These are phyloP conservation scores for Penicillium cosmopolitanum DNA, from an alignment of 495 filamentous ascomycete species.

Conservation along the genomic window DNA sequence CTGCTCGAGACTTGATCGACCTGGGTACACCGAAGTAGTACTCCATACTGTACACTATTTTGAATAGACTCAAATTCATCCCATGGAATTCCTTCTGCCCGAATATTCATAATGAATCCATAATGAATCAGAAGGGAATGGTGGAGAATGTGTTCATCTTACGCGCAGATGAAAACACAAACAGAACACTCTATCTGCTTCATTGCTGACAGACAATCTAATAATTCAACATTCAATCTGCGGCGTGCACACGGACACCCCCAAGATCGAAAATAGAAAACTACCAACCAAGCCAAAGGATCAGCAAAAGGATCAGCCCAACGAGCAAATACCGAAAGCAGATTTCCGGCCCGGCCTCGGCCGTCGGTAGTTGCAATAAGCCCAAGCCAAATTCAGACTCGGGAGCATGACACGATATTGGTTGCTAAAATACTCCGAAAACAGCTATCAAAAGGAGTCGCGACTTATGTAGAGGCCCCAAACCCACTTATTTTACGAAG, in stretches of 20 bases:
- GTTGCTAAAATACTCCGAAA: background rate
- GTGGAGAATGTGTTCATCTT: background rate
- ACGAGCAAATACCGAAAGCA: background rate
- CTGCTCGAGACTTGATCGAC: constrained; percentile 1
- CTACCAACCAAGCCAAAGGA: background rate
- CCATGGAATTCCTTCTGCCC: background rate
- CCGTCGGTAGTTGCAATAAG: constrained; percentile 1
- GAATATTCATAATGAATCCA: too few species aligned
- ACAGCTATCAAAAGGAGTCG: background rate
- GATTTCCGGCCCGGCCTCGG: background rate
- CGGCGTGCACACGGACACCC: background rate
- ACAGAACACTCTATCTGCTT: background rate
- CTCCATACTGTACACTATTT: background rate
- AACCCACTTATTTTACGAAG: background rate
- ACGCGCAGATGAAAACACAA: background rate
- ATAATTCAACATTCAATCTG: background rate
- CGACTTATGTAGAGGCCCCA: background rate
- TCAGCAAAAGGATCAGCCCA: constrained; percentile 1
- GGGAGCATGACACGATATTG: background rate
- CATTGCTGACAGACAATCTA: background rate
- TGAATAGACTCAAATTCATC: background rate
- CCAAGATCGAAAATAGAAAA: background rate
- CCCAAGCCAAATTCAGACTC: background rate
- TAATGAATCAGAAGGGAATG: background rate
- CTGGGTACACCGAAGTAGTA: background rate